Percentiles rank a stretch among this genome's conserved stretches.
These are phyloP conservation scores for Colletotrichum zoysiae DNA, from an alignment of 2,329 filamentous ascomycete species.

Conservation along the genomic window DNA sequence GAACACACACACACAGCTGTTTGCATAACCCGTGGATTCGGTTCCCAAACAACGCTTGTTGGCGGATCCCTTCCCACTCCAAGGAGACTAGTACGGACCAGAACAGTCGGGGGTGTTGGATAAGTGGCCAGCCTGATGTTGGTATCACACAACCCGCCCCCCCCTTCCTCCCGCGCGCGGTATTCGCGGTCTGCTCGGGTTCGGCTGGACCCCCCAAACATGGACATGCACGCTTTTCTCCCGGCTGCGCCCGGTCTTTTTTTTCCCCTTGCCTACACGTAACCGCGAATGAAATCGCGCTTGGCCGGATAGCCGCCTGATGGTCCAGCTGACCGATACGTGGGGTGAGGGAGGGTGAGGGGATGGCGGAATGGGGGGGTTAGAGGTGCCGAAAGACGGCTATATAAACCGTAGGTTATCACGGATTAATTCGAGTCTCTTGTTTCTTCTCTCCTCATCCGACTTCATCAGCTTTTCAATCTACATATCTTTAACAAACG, in stretches of 20 bases:
- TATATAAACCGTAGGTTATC: conserved; percentile 34
- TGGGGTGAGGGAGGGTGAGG: conserved; percentile 5
- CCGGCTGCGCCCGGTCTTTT: conserved; percentile 13
- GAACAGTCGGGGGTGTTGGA: background rate
- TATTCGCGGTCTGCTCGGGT: conserved; percentile 24
- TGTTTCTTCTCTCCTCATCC: conserved; percentile 19
- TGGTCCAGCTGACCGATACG: conserved; percentile 29
- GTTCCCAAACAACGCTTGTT: conserved; percentile 28
- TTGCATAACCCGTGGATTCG: conserved; percentile 28
- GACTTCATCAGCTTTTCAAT: conserved; percentile 30
- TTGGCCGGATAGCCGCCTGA: conserved; percentile 32
- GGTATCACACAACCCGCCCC: conserved; percentile 27
- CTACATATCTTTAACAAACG: background rate
- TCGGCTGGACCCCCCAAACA: background rate
- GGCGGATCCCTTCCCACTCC: background rate
- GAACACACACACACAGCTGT: conserved; percentile 20
- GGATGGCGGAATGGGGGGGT: background rate
- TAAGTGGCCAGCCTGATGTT: conserved; percentile 25
- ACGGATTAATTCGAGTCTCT: background rate
- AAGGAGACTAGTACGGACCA: conserved; percentile 25
- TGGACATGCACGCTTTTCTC: background rate
- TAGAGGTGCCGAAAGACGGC: background rate
- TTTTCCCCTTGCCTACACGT: background rate
- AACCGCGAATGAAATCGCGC: conserved; percentile 32
- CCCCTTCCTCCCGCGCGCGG: conserved; percentile 5